phyloP scores from a whole-genome alignment of 306 rosid species.

The Purshia tridentata region DNA sequence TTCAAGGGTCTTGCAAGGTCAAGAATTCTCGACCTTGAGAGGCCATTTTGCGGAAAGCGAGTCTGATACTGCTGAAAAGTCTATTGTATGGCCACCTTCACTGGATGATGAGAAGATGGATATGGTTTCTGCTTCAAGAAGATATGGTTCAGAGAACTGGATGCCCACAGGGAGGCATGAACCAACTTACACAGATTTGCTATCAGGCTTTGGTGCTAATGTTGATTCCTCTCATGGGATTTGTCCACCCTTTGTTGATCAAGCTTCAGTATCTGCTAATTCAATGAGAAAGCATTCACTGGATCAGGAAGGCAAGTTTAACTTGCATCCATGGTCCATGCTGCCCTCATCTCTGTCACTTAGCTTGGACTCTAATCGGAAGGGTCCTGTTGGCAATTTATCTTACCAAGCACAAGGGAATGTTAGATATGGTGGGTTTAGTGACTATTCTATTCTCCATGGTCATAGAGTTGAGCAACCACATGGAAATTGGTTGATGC shows the following conservation, averaged over 20 bases:
- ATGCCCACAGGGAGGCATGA: constrained; percentile 64
- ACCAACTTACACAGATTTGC: constrained; percentile 67
- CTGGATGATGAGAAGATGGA: constrained; percentile 65
- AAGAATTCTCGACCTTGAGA: constrained; percentile 79
- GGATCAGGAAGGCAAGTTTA: constrained; percentile 66
- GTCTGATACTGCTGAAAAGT: constrained; percentile 58
- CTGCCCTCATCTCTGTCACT: constrained; percentile 58
- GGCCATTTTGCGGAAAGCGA: constrained; percentile 64
- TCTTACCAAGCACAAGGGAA: constrained; percentile 49
- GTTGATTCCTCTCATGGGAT: constrained; percentile 41
- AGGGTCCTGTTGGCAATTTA: constrained; percentile 46
- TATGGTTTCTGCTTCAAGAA: constrained; percentile 59
- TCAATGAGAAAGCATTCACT: constrained; percentile 44
- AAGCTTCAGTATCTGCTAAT: constrained; percentile 36
- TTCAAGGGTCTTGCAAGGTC: constrained; percentile 99
- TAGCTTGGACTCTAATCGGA: constrained; percentile 56
- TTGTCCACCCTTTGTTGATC: constrained; percentile 38
- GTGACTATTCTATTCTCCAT: constrained; percentile 50
- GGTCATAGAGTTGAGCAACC: constrained; percentile 57
- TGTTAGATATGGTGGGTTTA: constrained; percentile 45
- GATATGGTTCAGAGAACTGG: constrained; percentile 63
- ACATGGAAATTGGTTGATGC: constrained; percentile 68
- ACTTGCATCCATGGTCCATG: constrained; percentile 50
- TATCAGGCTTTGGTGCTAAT: constrained; percentile 69
- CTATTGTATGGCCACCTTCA: constrained; percentile 57